These are phyloP conservation scores for Fusarium protoensiforme DNA, from an alignment of 2,329 filamentous ascomycete species.

Conservation along the genomic window DNA sequence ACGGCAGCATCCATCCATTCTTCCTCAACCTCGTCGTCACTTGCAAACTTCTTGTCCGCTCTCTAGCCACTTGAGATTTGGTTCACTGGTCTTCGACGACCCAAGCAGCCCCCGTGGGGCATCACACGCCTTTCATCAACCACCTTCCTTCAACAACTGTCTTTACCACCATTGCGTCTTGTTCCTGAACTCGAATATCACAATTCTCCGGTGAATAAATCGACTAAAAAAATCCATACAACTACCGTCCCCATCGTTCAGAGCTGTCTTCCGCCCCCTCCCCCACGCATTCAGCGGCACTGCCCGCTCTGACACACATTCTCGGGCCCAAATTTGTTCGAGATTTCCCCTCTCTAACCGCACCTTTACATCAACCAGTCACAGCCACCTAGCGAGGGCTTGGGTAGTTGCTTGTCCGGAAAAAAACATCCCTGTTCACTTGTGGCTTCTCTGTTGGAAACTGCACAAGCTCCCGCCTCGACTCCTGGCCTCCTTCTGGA, in stretches of 20 bases:
- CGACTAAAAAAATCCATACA: not conserved
- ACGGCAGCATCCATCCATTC: conserved; percentile 11
- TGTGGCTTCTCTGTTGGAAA: conserved; percentile 25
- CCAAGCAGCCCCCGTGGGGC: conserved; percentile 9
- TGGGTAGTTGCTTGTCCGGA: conserved; percentile 16
- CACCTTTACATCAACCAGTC: conserved; percentile 18
- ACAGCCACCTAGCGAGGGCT: conserved; percentile 11
- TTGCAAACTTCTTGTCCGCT: conserved; percentile 13
- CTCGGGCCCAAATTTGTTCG: conserved; percentile 29
- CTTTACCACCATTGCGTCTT: conserved; percentile 18
- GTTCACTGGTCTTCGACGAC: conserved; percentile 12
- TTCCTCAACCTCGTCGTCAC: conserved; percentile 16
- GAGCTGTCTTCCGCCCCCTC: not conserved
- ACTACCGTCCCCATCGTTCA: not conserved
- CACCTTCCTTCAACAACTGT: conserved; percentile 15
- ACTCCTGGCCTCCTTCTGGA: not conserved
- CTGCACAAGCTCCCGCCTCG: conserved; percentile 1
- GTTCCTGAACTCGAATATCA: not conserved
- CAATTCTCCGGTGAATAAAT: not conserved
- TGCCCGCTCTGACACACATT: conserved; percentile 30
- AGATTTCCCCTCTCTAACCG: conserved; percentile 13
- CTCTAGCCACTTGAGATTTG: conserved; percentile 11
- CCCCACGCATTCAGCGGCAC: conserved; percentile 19
- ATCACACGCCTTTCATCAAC: conserved; percentile 11
- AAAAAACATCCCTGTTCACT: conserved; percentile 23